Evolutionary conservation across 1,139 yeast species (phyloP), one percentile per base, ranked within the genome.

Genomic region (Scheffersomyces quercinus): DNA sequence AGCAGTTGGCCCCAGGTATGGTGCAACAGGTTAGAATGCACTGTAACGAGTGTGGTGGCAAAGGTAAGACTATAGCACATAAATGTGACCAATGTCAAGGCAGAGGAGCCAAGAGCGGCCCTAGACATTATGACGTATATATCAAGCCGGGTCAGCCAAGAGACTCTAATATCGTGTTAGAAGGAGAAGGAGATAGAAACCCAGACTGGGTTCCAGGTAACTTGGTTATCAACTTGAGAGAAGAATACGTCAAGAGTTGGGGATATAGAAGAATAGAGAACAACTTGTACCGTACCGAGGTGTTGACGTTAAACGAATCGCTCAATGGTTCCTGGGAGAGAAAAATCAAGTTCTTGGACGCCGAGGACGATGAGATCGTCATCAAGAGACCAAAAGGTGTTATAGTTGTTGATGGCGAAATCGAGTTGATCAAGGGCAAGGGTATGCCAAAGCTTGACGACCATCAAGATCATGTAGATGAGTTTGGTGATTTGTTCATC

Each of bases 1-100:
- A 86, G 50, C 96, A 90, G 62, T 66, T 93, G 51, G 97, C 89
- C 0, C 96, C 95, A 8, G 93, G 93, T 6, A 88, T 93, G 89
- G 71, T 88, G 48, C 98, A 91, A 64, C 88, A 86, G 50, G 76
- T 90, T 54, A 91, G 88, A 59, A 78, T 83, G 41, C 75, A 75
- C 11, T 93, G 99, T 74, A 90, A 86, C 46, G 70, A 68, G 43
- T 93, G 99, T 72, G 68, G 73, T 13, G 99, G 99, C 31, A 70
- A 73, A 41, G 99, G 99, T 9, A 71, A 79, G 44, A 67, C 74
- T 10, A 83, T 89, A 39, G 70, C 77, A 39, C 70, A 83, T 51
- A 75, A 77, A 36, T 93, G 99, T 70, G 62, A 70, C 16, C 66
- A 62, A 28, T 93, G 99, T 65, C 65, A 72, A 7, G 99, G 99